Base-by-base conservation (phyloP, 805 yeast genomes). In the Citeromyces nyonsensis region DNA sequence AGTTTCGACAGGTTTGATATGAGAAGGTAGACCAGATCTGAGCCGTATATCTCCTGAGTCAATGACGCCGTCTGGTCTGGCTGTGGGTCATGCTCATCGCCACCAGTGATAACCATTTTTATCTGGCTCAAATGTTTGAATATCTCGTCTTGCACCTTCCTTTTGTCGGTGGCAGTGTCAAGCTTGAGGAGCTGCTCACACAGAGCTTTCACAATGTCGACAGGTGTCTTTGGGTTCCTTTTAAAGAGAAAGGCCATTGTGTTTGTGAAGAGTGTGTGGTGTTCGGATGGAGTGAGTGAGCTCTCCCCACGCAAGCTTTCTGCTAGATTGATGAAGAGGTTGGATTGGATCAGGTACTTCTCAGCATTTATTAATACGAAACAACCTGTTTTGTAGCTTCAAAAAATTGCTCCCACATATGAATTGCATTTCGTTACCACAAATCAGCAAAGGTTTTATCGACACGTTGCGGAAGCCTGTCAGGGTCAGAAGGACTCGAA, bases 141-240 rank as follows among this genome's bases (percentile, higher is more conserved):
- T 25, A 78, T 66, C 34, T 85, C 95, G 36, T 84, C 95, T 45
- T 78, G 81, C 2, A 61, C 61, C 43, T 60, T 61, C 34, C 50
- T 54, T 29, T 44, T 44, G 34, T 67, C 73, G 22, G 45, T 45
- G 6, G 57, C 43, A 8, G 49, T 39, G 38, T 74, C 81, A 13
- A 79, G 59, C 47, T 79, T 79, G 10, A 61, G 48, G 8, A 85
- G 63, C 44, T 73, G 81, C 31, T 88, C 97, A 39, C 70, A 69
- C 38, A 85, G 62, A 5, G 75, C 72, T 31, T 82, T 66, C 3
- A 84, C 78, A 36, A 85, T 66, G 46, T 88, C 98, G 12, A 69
- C 69, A 2, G 95, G 94, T 1, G 95, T 75, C 52, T 84, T 85
- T 7, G 94, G 95, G 47, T 76, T 82, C 47, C 95, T 67, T 41